Evolutionary conservation across 2,329 filamentous ascomycete genomes (phyloP).

Genomic region (Pseudocercospora pini-densiflorae): DNA sequence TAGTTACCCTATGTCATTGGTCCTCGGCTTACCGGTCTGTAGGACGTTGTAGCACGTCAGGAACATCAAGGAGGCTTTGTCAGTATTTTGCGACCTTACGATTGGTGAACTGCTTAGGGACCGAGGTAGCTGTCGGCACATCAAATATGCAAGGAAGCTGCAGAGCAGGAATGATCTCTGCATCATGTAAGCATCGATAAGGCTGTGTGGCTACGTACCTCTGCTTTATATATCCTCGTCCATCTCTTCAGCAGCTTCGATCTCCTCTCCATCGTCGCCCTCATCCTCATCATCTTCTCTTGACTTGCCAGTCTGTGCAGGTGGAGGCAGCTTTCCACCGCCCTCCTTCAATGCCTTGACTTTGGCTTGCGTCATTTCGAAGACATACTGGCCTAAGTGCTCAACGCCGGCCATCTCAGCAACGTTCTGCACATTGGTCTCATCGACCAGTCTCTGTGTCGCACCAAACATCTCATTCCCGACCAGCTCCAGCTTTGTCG

Average conservation of each 20-base stretch:
- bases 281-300: slow-evolving; percentile 33
- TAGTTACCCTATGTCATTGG: too few species aligned
- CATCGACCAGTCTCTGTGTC: slow-evolving; percentile 53
- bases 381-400: slow-evolving; percentile 95
- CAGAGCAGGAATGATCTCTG: too few species aligned
- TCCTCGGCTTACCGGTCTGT: too few species aligned
- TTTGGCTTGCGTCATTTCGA: slow-evolving; percentile 86
- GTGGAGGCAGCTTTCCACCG: slow-evolving; percentile 35
- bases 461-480: slow-evolving; percentile 87
- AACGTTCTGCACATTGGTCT: slow-evolving; percentile 41
- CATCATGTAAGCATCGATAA: too few species aligned
- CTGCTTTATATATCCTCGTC: slow-evolving; percentile 9
- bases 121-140: too few species aligned
- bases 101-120: too few species aligned
- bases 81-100: too few species aligned
- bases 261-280: slow-evolving; percentile 39
- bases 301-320: slow-evolving; percentile 12
- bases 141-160: too few species aligned
- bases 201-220: too few species aligned
- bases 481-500: slow-evolving; percentile 72
- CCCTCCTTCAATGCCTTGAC: slow-evolving; percentile 60
- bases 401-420: slow-evolving; percentile 88
- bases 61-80: too few species aligned
- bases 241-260: slow-evolving; percentile 30
- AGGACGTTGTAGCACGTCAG: too few species aligned